These are phyloP conservation scores for Penicillium flavigenum DNA, from an alignment of 495 filamentous ascomycete species.

Conservation along the genomic window DNA sequence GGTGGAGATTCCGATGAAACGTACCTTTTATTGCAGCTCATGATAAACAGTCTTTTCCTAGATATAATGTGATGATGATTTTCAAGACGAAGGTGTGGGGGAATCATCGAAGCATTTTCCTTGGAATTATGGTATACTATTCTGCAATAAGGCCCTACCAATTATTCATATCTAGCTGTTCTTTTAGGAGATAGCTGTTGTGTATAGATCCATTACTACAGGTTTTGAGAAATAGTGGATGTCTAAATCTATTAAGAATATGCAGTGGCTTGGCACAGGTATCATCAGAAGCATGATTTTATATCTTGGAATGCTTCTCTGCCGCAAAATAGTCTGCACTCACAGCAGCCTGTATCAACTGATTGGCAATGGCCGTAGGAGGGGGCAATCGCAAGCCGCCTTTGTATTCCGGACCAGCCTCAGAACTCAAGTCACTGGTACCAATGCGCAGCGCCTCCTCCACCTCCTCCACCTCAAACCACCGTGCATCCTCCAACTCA, in stretches of 20 bases:
- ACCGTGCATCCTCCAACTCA: constrained; percentile 85
- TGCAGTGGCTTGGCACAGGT: not conserved
- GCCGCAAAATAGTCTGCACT: constrained; percentile 46
- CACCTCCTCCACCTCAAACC: constrained; percentile 66
- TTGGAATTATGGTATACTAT: no score
- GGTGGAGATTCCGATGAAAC: not conserved
- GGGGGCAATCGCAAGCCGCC: constrained; percentile 71
- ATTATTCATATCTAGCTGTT: no score
- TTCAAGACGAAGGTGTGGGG: no score
- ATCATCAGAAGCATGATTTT: constrained; percentile 5
- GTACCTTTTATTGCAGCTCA: not conserved
- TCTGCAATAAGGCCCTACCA: no score
- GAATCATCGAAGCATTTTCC: no score
- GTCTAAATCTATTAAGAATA: not conserved
- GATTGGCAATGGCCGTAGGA: constrained; percentile 76
- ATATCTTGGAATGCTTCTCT: constrained; percentile 39
- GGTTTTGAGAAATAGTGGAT: not conserved
- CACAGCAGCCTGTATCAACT: constrained; percentile 58
- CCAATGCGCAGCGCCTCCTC: constrained; percentile 59
- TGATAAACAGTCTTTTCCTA: not conserved
- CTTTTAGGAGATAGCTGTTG: no score
- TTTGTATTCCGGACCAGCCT: constrained; percentile 62
- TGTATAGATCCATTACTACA: no score
- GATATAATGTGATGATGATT: not conserved
- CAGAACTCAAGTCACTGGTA: constrained; percentile 65